Conservation (phyloP, 768 basidiomycete genomes). For the Rhodotorula taiwanensis region DNA sequence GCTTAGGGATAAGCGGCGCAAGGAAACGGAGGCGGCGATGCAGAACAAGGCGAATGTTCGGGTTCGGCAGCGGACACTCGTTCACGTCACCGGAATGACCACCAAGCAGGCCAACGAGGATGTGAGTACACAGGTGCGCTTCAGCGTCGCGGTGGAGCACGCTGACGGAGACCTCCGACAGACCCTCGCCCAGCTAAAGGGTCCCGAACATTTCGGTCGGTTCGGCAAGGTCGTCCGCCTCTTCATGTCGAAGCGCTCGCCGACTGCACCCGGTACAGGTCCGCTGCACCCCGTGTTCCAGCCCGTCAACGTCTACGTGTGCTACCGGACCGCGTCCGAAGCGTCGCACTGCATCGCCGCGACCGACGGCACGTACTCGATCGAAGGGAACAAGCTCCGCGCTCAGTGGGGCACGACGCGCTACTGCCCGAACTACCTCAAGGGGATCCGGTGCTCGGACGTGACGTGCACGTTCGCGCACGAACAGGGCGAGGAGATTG, state of each 20-base stretch:
- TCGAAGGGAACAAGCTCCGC: conserved; percentile 79
- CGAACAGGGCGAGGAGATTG: conserved; percentile 97
- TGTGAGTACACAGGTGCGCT: conserved; percentile 52
- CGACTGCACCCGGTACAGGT: conserved; percentile 12
- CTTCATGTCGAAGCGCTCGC: conserved; percentile 70
- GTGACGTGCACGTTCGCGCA: conserved; percentile 89
- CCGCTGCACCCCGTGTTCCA: conserved; percentile 28
- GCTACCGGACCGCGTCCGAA: conserved; percentile 88
- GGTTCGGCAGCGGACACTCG: conserved; percentile 92
- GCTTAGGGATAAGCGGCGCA: conserved; percentile 85
- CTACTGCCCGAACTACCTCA: conserved; percentile 93
- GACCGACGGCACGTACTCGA: conserved; percentile 85
- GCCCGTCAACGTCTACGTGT: conserved; percentile 84
- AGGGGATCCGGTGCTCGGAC: conserved; percentile 73
- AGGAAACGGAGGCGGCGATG: conserved; percentile 79
- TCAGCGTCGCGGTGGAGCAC: too few relatives aligned
- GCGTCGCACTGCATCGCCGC: conserved; percentile 86
- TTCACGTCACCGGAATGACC: conserved; percentile 92
- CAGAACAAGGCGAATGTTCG: conserved; percentile 85
- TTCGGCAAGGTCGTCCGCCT: conserved; percentile 98
- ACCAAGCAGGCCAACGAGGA: conserved; percentile 93
- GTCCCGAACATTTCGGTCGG: conserved; percentile 94
- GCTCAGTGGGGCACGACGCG: conserved; percentile 95
- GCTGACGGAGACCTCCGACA: too few relatives aligned
- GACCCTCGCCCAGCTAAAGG: conserved; percentile 87